Evolutionary conservation across 352 stramenopile genomes (phyloP).

Genomic region (Pythium grandisporangium): DNA sequence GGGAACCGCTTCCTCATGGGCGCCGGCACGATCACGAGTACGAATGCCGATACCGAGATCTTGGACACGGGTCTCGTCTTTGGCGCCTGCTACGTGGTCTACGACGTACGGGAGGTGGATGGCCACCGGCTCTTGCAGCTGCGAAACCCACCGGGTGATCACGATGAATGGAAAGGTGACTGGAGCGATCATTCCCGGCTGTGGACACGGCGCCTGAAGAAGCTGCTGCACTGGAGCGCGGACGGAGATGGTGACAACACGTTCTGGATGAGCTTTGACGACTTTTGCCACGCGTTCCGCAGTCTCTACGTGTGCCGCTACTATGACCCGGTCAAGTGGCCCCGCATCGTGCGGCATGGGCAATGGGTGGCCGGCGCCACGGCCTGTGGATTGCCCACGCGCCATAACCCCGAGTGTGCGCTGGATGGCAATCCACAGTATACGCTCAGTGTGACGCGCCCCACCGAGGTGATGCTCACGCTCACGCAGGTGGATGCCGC

Average conservation of each 20-base stretch:
- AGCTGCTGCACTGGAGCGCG: slow-evolving; percentile 48
- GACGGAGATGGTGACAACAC: slow-evolving; percentile 85
- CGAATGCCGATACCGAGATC: slow-evolving; percentile 82
- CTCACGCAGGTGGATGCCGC: slow-evolving; percentile 73
- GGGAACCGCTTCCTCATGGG: slow-evolving; percentile 89
- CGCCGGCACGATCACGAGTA: slow-evolving; percentile 76
- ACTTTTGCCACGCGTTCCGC: slow-evolving; percentile 89
- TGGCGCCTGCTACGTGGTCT: slow-evolving; percentile 87
- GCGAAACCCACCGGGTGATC: slow-evolving; percentile 88
- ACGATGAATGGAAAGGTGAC: slow-evolving; percentile 89
- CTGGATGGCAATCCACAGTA: slow-evolving; percentile 89
- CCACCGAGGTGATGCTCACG: slow-evolving; percentile 80
- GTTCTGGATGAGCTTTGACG: slow-evolving; percentile 95
- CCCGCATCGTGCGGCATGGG: slow-evolving; percentile 25
- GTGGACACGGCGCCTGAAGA: slow-evolving; percentile 87
- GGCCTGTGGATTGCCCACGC: slow-evolving; percentile 72
- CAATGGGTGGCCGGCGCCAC: slow-evolving; percentile 66
- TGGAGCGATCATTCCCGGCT: slow-evolving; percentile 88
- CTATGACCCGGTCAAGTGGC: slow-evolving; percentile 87
- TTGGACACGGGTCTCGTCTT: slow-evolving; percentile 88
- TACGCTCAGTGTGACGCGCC: slow-evolving; percentile 53
- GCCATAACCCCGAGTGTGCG: slow-evolving; percentile 69
- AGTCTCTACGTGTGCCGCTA: slow-evolving; percentile 89
- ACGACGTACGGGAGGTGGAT: slow-evolving; percentile 83
- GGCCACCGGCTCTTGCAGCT: slow-evolving; percentile 83